These are phyloP conservation scores for Cytospora mali DNA, from an alignment of 2,329 filamentous ascomycete species.

Conservation along the genomic window DNA sequence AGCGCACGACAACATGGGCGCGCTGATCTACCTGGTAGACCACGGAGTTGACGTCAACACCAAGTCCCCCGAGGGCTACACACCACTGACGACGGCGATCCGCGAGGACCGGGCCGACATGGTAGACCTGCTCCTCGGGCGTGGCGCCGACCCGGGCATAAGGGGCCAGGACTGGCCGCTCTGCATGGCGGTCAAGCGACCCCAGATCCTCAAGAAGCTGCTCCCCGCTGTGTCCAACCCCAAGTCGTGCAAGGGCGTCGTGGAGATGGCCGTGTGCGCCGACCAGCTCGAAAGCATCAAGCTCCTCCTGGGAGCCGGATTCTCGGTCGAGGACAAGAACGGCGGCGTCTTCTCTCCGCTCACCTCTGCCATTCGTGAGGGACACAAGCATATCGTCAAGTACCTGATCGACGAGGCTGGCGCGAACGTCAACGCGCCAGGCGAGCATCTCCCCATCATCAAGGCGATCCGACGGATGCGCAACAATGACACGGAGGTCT, in stretches of 20 bases:
- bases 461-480: conserved; percentile 66
- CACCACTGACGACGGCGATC: conserved; percentile 68
- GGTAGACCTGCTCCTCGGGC: conserved; percentile 59
- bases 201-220: conserved; percentile 60
- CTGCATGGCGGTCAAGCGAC: conserved; percentile 67
- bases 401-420: conserved; percentile 64
- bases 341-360: conserved; percentile 72
- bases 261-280: conserved; percentile 69
- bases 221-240: conserved; percentile 60
- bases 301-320: conserved; percentile 63
- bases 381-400: conserved; percentile 60
- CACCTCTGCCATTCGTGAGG: conserved; percentile 68
- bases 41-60: conserved; percentile 64
- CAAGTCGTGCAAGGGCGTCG: conserved; percentile 64
- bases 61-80: conserved; percentile 58
- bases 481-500: conserved; percentile 58
- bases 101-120: conserved; percentile 60
- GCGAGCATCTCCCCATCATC: conserved; percentile 71
- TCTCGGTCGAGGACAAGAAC: conserved; percentile 71
- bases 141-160: conserved; percentile 63
- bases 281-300: conserved; percentile 69
- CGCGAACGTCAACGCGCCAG: conserved; percentile 67
- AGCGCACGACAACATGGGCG: conserved; percentile 62
- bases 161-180: conserved; percentile 72
- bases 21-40: conserved; percentile 62